phyloP scores from a whole-genome alignment of 148 eudicot genomes.

The Cornus controversa region DNA sequence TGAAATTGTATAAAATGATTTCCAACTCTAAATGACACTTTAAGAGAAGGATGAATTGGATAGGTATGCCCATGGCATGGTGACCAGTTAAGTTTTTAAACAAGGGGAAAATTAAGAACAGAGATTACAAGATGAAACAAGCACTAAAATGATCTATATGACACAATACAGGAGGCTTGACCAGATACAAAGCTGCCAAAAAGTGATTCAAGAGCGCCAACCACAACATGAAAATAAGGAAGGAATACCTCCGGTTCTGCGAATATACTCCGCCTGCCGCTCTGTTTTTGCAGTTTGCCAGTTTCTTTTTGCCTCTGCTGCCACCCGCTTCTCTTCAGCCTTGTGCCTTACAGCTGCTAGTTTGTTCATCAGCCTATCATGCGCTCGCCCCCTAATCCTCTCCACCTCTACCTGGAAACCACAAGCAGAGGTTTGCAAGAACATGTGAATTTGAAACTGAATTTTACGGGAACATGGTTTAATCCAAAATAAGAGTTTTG shows the following conservation, averaged over 20 bases:
- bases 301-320: slow-evolving; percentile 59
- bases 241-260: slow-evolving; percentile 54
- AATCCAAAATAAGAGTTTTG: neutral
- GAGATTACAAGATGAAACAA: neutral
- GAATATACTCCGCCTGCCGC: slow-evolving; percentile 55
- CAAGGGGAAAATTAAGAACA: neutral
- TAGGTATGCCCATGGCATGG: neutral
- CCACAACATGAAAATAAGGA: slow-evolving; percentile 34
- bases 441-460: neutral
- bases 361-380: slow-evolving; percentile 55
- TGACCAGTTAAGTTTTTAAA: neutral
- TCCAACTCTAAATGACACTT: neutral
- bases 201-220: slow-evolving; percentile 15
- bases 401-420: slow-evolving; percentile 53
- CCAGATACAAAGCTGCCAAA: neutral
- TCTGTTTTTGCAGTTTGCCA: slow-evolving; percentile 48
- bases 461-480: neutral
- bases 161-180: neutral
- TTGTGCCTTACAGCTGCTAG: slow-evolving; percentile 48
- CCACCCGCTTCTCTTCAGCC: slow-evolving; percentile 61
- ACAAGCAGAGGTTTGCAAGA: neutral
- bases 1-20: too few relatives aligned
- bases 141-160: neutral
- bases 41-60: neutral
- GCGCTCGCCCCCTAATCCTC: slow-evolving; percentile 59